Base-by-base conservation (phyloP, 495 filamentous ascomycete species). In the Podospora tetraspora region DNA sequence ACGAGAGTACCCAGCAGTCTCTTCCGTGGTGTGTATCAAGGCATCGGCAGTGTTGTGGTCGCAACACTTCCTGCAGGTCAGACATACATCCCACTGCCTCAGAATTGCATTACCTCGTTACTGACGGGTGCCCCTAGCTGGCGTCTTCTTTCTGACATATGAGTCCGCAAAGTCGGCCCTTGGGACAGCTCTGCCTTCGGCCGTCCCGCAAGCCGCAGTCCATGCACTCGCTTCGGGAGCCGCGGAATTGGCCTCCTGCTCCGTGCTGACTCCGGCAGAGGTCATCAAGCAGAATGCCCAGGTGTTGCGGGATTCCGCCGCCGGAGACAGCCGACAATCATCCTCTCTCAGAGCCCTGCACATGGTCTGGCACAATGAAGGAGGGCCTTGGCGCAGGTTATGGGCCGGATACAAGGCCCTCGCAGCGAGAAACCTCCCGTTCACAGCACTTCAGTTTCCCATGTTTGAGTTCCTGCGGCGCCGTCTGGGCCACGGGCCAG, bases 201-300 rank as follows among this genome's bases (percentile, higher is more conserved):
- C 76, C 25, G 76, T 91, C 12, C 90, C 91, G 9, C 79, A 81
- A 59, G 87, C 92, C 0, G 59, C 90, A 12, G 83, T 91, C 63
- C 88, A 96, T 72, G 83, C 88, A 57, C 74, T 87, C 34, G 89
- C 93, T 27, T 95, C 92, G 16, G 88, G 86, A 6, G 76, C 84
- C 25, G 93, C 86, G 0, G 93, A 97, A 75, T 84, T 91, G 65
- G 90, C 92, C 3, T 92, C 92, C 6, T 97, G 94, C 74, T 79
- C 89, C 29, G 90, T 97, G 62, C 85, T 97, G 57, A 94, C 93
- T 0, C 94, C 94, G 0, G 91, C 93, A 52, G 93, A 97, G 76
- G 92, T 96, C 10, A 82, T 97, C 52, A 97, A 97, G 79, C 93
- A 97, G 71, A 96, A 97, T 78, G 92, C 93, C 3, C 94, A 97